Evolutionary conservation across 164 flowering plant genomes (phyloP).

Genomic region (Piper longum): DNA sequence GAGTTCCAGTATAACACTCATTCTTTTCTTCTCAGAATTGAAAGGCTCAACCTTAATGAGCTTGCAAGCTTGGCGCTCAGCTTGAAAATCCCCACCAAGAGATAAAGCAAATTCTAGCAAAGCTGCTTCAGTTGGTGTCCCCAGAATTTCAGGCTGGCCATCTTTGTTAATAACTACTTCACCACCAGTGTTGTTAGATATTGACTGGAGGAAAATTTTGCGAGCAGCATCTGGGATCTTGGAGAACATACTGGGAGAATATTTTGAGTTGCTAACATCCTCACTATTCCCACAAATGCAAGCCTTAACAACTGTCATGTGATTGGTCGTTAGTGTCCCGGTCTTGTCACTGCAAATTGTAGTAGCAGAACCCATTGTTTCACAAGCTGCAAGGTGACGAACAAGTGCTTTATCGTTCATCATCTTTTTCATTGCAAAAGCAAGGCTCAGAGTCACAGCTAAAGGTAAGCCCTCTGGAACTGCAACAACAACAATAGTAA

Average conservation of each 20-base stretch:
- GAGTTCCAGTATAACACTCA: slow-evolving; percentile 76
- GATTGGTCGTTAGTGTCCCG: slow-evolving; percentile 89
- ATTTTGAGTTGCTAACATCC: slow-evolving; percentile 25
- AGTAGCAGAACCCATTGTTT: slow-evolving; percentile 96
- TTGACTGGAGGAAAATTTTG: slow-evolving; percentile 52
- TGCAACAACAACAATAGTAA: slow-evolving; percentile 95
- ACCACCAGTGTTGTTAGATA: slow-evolving; percentile 88
- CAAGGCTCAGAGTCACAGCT: slow-evolving; percentile 94
- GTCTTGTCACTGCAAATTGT: slow-evolving; percentile 95
- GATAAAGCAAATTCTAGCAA: slow-evolving; percentile 72
- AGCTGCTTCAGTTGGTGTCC: slow-evolving; percentile 88
- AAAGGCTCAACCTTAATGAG: slow-evolving; percentile 83
- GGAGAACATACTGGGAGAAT: slow-evolving; percentile 11
- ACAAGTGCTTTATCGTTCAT: slow-evolving; percentile 95
- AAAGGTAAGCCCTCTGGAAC: slow-evolving; percentile 95
- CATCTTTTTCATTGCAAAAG: slow-evolving; percentile 99
- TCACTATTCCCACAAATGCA: slow-evolving; percentile 55
- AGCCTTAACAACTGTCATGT: slow-evolving; percentile 83
- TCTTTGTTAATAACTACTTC: slow-evolving; percentile 54
- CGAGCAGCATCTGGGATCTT: slow-evolving; percentile 44
- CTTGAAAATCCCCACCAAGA: slow-evolving; percentile 67
- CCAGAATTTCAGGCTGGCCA: slow-evolving; percentile 58
- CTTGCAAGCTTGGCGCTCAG: slow-evolving; percentile 35
- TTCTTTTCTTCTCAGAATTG: slow-evolving; percentile 77
- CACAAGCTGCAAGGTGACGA: slow-evolving; percentile 89